phyloP scores from a whole-genome alignment of 306 rosid genomes.

The Medicago lupulina region DNA sequence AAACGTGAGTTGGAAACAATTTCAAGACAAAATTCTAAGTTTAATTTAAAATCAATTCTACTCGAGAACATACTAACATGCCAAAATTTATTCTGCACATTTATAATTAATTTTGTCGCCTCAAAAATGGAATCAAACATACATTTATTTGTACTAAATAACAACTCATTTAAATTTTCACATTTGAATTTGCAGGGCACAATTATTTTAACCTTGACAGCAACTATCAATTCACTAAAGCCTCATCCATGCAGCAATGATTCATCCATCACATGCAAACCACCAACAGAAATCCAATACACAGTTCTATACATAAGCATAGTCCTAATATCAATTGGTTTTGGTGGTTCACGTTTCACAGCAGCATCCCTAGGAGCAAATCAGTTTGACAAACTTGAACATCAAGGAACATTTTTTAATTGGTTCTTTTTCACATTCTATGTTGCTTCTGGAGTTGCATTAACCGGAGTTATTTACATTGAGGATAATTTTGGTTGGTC shows the following conservation, averaged over 20 bases:
- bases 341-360: slow-evolving; percentile 58
- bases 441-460: slow-evolving; percentile 7
- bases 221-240: slow-evolving; percentile 44
- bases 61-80: no score
- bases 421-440: slow-evolving; percentile 52
- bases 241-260: slow-evolving; percentile 41
- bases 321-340: slow-evolving; percentile 43
- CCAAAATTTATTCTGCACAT: no score
- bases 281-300: slow-evolving; percentile 42
- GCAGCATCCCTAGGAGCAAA: slow-evolving; percentile 53
- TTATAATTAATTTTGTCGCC: no score
- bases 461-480: slow-evolving; percentile 46
- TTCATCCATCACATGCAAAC: slow-evolving; percentile 42
- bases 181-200: slow-evolving; percentile 46
- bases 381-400: slow-evolving; percentile 48
- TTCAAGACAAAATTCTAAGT: no score
- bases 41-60: no score
- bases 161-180: background rate
- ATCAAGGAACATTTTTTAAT: slow-evolving; percentile 50
- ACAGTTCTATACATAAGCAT: slow-evolving; percentile 40
- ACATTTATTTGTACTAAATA: no score
- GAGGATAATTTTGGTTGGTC: slow-evolving; percentile 52
- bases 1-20: no score
- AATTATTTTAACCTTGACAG: slow-evolving; percentile 42
- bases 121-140: no score